phyloP scores from a whole-genome alignment of 306 rosid species.

The Rosa persica region DNA sequence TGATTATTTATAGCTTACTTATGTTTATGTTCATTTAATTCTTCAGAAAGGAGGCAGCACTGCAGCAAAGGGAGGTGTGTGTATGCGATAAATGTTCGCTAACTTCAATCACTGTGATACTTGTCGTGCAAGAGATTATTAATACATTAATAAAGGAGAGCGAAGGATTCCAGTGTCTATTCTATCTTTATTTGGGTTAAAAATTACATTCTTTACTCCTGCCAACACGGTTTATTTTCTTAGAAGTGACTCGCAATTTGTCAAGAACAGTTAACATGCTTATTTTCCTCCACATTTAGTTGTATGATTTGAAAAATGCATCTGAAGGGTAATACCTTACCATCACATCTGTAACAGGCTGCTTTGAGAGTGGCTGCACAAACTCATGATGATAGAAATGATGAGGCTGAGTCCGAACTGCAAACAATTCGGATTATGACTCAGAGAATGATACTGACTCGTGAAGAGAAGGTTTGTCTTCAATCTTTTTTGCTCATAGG shows the following conservation, averaged over 20 bases:
- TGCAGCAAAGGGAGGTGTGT: slow-evolving; percentile 93
- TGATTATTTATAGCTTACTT: slow-evolving; percentile 23
- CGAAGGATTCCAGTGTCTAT: no score
- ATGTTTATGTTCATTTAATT: slow-evolving; percentile 37
- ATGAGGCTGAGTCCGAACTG: slow-evolving; percentile 53
- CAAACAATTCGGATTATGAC: slow-evolving; percentile 48
- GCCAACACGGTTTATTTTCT: background rate
- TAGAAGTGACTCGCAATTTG: background rate
- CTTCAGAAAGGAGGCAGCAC: slow-evolving; percentile 89
- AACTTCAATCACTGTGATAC: background rate
- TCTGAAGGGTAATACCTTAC: background rate
- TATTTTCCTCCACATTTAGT: background rate
- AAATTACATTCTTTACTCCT: background rate
- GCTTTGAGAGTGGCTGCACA: slow-evolving; percentile 65
- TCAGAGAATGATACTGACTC: slow-evolving; percentile 75
- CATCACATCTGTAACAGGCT: slow-evolving; percentile 49
- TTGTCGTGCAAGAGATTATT: background rate
- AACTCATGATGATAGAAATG: slow-evolving; percentile 48
- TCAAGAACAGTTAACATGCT: background rate
- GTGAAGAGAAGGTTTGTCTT: slow-evolving; percentile 79
- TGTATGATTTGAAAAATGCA: background rate
- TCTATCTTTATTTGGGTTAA: background rate
- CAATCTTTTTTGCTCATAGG: background rate
- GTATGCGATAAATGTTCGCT: background rate
- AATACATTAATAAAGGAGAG: no score